phyloP scores from a whole-genome alignment of 2,329 filamentous ascomycete species.

The Colletotrichum tanaceti region DNA sequence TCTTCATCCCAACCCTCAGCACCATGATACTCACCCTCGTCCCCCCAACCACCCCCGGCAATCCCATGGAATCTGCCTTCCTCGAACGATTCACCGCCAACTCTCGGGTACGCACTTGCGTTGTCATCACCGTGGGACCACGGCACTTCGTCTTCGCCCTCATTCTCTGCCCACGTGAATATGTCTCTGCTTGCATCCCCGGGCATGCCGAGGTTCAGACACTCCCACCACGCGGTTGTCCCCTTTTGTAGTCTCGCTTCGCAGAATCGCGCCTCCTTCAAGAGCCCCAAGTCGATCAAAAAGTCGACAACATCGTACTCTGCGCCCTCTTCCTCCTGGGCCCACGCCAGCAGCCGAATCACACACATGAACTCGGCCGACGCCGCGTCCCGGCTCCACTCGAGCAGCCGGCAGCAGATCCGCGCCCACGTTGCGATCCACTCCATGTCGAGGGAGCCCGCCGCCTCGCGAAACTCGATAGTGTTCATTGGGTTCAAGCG shows the following conservation, averaged over 20 bases:
- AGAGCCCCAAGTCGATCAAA: constrained; percentile 50
- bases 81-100: background rate
- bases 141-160: background rate
- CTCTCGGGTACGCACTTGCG: background rate
- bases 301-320: constrained; percentile 53
- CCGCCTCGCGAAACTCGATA: constrained; percentile 54
- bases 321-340: constrained; percentile 41
- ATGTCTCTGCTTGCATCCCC: background rate
- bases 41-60: background rate
- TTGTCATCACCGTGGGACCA: background rate
- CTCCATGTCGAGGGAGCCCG: constrained; percentile 49
- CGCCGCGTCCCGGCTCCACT: constrained; percentile 45
- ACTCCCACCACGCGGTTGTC: constrained; percentile 46
- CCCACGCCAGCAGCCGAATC: constrained; percentile 43
- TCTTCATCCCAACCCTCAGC: background rate
- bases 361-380: constrained; percentile 48
- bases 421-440: constrained; percentile 51
- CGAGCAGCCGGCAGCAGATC: constrained; percentile 49
- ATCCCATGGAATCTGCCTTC: background rate
- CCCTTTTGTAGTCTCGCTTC: constrained; percentile 43
- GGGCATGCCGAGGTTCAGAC: constrained; percentile 31
- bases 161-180: background rate
- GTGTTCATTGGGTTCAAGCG: constrained; percentile 37
- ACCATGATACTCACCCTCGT: background rate
- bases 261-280: constrained; percentile 47